Evolutionary conservation across 805 yeast species (phyloP), one percentile per base, ranked within the genome.

Genomic region (Cyberlindnera mississippiensis): DNA sequence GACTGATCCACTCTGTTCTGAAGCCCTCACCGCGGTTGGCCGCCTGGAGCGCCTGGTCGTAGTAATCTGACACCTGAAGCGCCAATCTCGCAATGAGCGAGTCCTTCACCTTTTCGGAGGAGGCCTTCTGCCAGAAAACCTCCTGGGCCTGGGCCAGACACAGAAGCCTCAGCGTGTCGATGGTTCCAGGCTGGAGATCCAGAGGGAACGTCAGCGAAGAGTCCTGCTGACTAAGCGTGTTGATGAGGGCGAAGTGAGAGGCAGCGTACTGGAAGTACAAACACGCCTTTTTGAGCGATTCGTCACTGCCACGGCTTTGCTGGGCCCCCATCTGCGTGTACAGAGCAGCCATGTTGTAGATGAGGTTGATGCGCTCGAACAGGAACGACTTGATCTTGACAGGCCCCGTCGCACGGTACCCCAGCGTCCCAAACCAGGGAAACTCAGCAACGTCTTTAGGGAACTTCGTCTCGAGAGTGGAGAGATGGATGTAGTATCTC

Each of bases 131-230:
- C 96, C 96, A 89, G 38, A 83, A 78, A 11, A 78, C 72, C 56
- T 90, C 96, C 61, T 89, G 96, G 0, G 96, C 93, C 54, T 87
- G 96, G 0, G 95, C 93, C 30, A 85, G 56, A 76, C 76, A 75
- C 28, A 88, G 55, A 11, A 58, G 50, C 28, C 70, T 62, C 40
- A 89, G 62, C 14, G 80, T 67, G 11, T 66, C 62, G 9, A 84
- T 53, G 0, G 86, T 76, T 11, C 70, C 69, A 1, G 43, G 33
- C 30, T 76, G 77, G 13, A 85, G 61, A 39, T 78, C 87, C 22
- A 68, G 47, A 4, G 71, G 69, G 8, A 59, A 56, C 46, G 51
- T 9, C 56, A 55, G 4, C 39, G 44, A 12, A 51, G 50, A 4
- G 26, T 53, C 47, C 7, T 44, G 40, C 19, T 37, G 33, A 39